phyloP scores from a whole-genome alignment of 805 yeast genomes.

The Aciculoconidium aculeatum region DNA sequence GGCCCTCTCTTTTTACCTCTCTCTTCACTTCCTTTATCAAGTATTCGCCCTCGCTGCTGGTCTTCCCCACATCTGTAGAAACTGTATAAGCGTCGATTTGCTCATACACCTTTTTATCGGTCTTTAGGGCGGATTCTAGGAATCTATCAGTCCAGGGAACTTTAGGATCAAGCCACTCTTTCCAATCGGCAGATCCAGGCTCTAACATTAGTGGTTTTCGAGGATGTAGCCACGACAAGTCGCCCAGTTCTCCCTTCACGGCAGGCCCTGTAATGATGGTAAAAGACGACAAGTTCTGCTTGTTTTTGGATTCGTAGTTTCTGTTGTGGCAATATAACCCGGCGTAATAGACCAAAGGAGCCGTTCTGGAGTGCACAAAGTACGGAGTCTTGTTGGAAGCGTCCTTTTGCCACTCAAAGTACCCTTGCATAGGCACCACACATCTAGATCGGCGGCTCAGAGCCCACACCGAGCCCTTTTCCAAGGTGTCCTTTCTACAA shows the following conservation, averaged over 20 bases:
- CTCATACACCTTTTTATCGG: conserved; percentile 25
- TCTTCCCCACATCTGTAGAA: conserved; percentile 57
- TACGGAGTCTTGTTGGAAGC: conserved; percentile 52
- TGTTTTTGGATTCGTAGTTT: conserved; percentile 17
- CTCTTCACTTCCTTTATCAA: conserved; percentile 25
- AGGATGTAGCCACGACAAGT: conserved; percentile 62
- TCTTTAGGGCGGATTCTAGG: conserved; percentile 33
- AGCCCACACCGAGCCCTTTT: conserved; percentile 51
- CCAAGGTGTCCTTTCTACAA: conserved; percentile 63
- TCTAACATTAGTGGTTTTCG: conserved; percentile 73
- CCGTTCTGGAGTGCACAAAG: conserved; percentile 51
- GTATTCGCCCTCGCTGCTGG: conserved; percentile 40
- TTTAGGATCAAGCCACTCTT: conserved; percentile 54
- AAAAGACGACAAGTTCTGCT: conserved; percentile 39
- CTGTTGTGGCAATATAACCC: conserved; percentile 36
- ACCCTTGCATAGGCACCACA: conserved; percentile 74
- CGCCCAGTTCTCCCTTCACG: conserved; percentile 31
- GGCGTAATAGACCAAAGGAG: conserved; percentile 57
- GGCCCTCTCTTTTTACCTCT: conserved; percentile 16
- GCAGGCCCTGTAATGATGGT: conserved; percentile 76
- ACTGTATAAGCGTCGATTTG: conserved; percentile 53
- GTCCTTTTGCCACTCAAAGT: conserved; percentile 69
- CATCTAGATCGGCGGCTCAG: conserved; percentile 51
- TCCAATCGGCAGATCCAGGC: conserved; percentile 55
- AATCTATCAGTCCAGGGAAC: conserved; percentile 35